A percentile compares a stretch with the other conserved stretches of the same genome.
These are phyloP conservation scores for Hemileccinum impolitum DNA, from an alignment of 768 basidiomycete genomes.

Conservation along the genomic window DNA sequence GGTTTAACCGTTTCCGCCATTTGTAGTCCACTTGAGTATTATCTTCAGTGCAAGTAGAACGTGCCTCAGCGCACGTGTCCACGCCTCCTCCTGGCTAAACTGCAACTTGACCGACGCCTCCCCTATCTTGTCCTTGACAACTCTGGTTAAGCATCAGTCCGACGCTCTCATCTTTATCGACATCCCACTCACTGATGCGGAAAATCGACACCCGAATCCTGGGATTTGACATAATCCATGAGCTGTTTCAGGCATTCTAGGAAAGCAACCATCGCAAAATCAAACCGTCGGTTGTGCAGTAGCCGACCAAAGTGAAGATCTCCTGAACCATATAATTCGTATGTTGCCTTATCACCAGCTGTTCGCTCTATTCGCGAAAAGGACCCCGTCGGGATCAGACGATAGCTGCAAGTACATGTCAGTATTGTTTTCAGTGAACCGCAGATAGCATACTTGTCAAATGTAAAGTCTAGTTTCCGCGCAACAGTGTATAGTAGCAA, in stretches of 20 bases:
- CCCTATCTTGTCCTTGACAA: constrained; percentile 92
- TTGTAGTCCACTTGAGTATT: constrained; percentile 83
- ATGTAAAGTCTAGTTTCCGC: constrained; percentile 85
- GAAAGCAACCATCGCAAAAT: constrained; percentile 94
- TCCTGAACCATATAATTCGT: constrained; percentile 93
- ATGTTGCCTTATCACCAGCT: constrained; percentile 75
- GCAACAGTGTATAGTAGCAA: constrained; percentile 88
- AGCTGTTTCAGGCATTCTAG: constrained; percentile 92
- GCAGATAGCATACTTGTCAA: constrained; percentile 62
- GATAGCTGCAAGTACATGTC: constrained; percentile 55
- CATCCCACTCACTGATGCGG: constrained; percentile 73
- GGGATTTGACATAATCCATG: constrained; percentile 77
- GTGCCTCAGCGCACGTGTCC: constrained; percentile 92
- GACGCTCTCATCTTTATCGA: neutral
- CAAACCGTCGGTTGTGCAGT: constrained; percentile 93
- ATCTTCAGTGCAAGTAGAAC: constrained; percentile 88
- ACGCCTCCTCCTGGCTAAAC: constrained; percentile 92
- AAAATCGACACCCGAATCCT: constrained; percentile 71
- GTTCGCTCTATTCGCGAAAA: constrained; percentile 89
- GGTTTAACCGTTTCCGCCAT: constrained; percentile 62
- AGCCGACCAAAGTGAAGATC: constrained; percentile 86
- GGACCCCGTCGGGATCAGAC: constrained; percentile 89
- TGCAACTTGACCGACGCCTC: constrained; percentile 92
- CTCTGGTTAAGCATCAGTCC: constrained; percentile 41
- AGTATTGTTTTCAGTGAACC: constrained; percentile 3